Percentiles rank a stretch among this genome's conserved stretches.
Evolutionary conservation across 2,329 filamentous ascomycete genomes (phyloP).

Genomic region (Epichloe gansuensis): DNA sequence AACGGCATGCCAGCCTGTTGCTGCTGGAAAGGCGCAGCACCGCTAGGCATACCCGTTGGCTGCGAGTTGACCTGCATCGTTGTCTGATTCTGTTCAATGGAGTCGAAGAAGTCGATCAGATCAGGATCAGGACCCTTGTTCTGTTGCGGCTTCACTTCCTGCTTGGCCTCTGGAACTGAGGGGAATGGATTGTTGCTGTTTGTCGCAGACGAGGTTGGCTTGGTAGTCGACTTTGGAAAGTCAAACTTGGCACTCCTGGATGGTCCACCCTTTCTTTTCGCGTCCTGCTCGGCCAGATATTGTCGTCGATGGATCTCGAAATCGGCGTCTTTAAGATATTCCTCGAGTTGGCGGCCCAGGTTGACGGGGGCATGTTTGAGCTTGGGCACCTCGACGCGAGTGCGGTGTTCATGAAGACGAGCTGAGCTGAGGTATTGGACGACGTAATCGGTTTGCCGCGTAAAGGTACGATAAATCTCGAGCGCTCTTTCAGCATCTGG

Average conservation of each 20-base stretch:
- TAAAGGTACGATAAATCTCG: slow-evolving; percentile 84
- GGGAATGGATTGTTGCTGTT: slow-evolving; percentile 31
- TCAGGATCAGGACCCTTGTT: slow-evolving; percentile 59
- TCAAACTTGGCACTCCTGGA: slow-evolving; percentile 22
- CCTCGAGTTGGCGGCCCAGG: slow-evolving; percentile 76
- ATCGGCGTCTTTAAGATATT: slow-evolving; percentile 88
- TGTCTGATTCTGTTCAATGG: slow-evolving; percentile 81
- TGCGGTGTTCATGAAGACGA: slow-evolving; percentile 82
- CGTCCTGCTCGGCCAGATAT: slow-evolving; percentile 79
- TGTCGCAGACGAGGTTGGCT: slow-evolving; percentile 22
- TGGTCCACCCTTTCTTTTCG: slow-evolving; percentile 40
- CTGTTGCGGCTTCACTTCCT: slow-evolving; percentile 32
- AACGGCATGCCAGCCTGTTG: slow-evolving; percentile 25
- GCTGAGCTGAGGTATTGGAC: slow-evolving; percentile 83
- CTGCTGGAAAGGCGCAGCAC: slow-evolving; percentile 24
- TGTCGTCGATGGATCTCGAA: slow-evolving; percentile 90
- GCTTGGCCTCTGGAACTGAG: slow-evolving; percentile 20
- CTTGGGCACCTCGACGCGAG: slow-evolving; percentile 87
- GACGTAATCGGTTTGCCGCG: slow-evolving; percentile 81
- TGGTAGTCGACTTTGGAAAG: slow-evolving; percentile 18
- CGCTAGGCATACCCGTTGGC: slow-evolving; percentile 22
- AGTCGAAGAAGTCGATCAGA: slow-evolving; percentile 89
- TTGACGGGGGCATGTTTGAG: slow-evolving; percentile 95
- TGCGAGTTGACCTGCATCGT: slow-evolving; percentile 42
- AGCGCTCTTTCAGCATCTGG: slow-evolving; percentile 86